Evolutionary conservation across 2,329 filamentous ascomycete genomes (phyloP).

Genomic region (Fusarium sp.): DNA sequence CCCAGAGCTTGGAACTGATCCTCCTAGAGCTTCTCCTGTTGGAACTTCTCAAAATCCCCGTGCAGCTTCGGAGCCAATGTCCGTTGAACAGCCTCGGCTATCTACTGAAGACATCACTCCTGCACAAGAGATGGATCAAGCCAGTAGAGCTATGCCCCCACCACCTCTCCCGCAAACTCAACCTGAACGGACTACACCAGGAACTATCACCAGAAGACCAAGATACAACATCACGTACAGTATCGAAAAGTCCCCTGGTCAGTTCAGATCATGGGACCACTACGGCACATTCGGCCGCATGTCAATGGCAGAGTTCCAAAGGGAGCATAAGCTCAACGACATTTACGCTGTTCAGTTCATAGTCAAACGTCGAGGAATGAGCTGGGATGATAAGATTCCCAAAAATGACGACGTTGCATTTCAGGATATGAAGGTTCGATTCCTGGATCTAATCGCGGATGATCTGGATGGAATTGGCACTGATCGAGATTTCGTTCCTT

Average conservation of each 20-base stretch:
- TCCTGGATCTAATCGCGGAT: neutral
- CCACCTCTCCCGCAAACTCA: neutral
- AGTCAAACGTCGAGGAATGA: conserved; percentile 14
- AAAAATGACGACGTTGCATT: conserved; percentile 5
- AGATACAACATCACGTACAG: conserved; percentile 3
- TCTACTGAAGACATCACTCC: neutral
- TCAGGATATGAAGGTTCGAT: conserved; percentile 11
- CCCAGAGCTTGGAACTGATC: neutral
- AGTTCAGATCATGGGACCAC: neutral
- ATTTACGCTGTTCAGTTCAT: neutral
- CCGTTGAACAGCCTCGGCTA: accelerated
- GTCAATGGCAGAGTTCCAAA: conserved; percentile 5
- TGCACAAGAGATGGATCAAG: neutral
- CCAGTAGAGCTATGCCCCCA: neutral
- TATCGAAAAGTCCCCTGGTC: neutral
- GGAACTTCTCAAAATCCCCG: accelerated
- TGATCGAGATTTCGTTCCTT: neutral
- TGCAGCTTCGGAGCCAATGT: accelerated
- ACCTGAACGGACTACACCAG: too few species aligned
- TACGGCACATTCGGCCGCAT: neutral
- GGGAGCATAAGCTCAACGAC: neutral
- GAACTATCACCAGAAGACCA: neutral
- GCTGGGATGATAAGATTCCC: conserved; percentile 7
- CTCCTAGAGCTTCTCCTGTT: accelerated
- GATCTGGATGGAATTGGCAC: neutral